phyloP scores from a whole-genome alignment of 1,284 basidiomycete species.

The Gymnopus androsaceus region DNA sequence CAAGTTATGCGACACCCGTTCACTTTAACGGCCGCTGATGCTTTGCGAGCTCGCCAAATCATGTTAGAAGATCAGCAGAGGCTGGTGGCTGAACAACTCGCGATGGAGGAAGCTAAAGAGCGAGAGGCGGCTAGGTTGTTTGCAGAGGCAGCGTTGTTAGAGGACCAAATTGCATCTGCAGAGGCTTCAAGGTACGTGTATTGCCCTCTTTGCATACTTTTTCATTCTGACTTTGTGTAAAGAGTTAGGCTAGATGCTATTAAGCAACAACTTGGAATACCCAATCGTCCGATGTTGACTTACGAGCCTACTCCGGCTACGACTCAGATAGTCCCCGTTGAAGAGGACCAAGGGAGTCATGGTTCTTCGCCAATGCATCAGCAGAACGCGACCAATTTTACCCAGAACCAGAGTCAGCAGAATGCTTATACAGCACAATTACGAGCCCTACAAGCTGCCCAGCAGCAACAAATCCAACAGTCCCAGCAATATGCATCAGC shows the following conservation, averaged over 20 bases:
- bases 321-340: background rate
- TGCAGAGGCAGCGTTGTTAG: no score
- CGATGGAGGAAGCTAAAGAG: no score
- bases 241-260: no score
- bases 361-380: background rate
- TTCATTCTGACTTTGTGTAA: no score
- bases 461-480: background rate
- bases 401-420: background rate
- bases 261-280: no score
- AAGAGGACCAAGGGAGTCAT: background rate
- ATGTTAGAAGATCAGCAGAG: constrained; percentile 1
- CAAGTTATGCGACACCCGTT: background rate
- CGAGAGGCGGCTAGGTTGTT: no score
- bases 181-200: no score
- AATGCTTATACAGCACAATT: background rate
- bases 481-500: background rate
- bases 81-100: background rate
- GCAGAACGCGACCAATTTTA: background rate
- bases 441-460: background rate
- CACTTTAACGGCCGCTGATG: background rate
- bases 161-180: no score
- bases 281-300: constrained; percentile 14
- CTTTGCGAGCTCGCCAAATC: background rate
- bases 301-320: constrained; percentile 8
- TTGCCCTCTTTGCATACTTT: no score